These are phyloP conservation scores for Cucumis sativus DNA, from an alignment of 306 rosid genomes.

Conservation along the genomic window Cucumber_9930_V3 NC_026657.2:33926001-33926500, in stretches of 20 bases:
- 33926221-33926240: slow-evolving; percentile 44
- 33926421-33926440: slow-evolving; percentile 84
- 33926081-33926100: slow-evolving; percentile 52
- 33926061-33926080: slow-evolving; percentile 82
- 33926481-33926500: slow-evolving; percentile 62
- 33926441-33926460: slow-evolving; percentile 59
- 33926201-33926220: slow-evolving; percentile 71
- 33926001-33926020: slow-evolving; percentile 64
- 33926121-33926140: slow-evolving; percentile 69
- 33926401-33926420: slow-evolving; percentile 79
- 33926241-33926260: slow-evolving; percentile 50
- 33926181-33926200: slow-evolving; percentile 58
- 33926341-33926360: slow-evolving; percentile 74
- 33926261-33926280: slow-evolving; percentile 73
- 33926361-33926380: slow-evolving; percentile 66
- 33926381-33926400: slow-evolving; percentile 53
- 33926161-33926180: slow-evolving; percentile 77
- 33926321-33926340: slow-evolving; percentile 67
- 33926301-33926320: slow-evolving; percentile 74
- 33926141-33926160: slow-evolving; percentile 75
- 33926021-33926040: slow-evolving; percentile 64
- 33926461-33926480: slow-evolving; percentile 75
- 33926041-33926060: slow-evolving; percentile 87
- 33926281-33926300: slow-evolving; percentile 63
- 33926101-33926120: slow-evolving; percentile 72